Conservation (phyloP, 2,329 filamentous ascomycete species). For the Fusarium subglutinans region DNA sequence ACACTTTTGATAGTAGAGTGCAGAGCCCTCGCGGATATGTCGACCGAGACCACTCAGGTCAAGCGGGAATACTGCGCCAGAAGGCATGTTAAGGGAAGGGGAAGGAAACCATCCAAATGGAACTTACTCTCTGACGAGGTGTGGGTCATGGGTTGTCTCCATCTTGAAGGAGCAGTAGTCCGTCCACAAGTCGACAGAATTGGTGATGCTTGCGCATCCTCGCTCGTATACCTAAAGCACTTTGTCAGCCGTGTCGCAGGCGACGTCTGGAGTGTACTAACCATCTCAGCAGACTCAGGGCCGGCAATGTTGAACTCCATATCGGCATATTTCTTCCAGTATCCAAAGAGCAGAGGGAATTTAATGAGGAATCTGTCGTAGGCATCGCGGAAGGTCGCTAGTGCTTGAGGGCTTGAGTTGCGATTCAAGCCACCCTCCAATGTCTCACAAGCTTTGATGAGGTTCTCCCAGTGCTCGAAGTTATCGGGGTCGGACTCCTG, state of each 20-base stretch:
- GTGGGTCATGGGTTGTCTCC: slow-evolving; percentile 93
- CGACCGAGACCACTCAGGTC: slow-evolving; percentile 54
- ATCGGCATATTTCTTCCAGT: slow-evolving; percentile 99
- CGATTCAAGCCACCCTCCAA: slow-evolving; percentile 94
- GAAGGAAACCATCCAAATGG: slow-evolving; percentile 69
- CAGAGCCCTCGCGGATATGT: slow-evolving; percentile 48
- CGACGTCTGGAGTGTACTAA: slow-evolving; percentile 53
- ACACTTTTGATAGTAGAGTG: slow-evolving; percentile 51
- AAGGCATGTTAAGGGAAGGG: slow-evolving; percentile 71
- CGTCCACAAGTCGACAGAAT: slow-evolving; percentile 95
- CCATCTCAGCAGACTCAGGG: slow-evolving; percentile 97
- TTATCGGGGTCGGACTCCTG: slow-evolving; percentile 81
- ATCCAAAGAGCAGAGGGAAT: slow-evolving; percentile 94
- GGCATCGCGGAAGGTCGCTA: slow-evolving; percentile 84
- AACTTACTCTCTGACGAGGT: slow-evolving; percentile 99
- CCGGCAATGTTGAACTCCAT: slow-evolving; percentile 96
- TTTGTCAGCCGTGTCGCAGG: slow-evolving; percentile 14
- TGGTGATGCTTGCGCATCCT: slow-evolving; percentile 90
- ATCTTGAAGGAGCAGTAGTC: slow-evolving; percentile 98
- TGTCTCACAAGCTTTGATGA: slow-evolving; percentile 82
- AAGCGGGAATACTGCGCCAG: slow-evolving; percentile 55
- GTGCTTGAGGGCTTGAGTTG: slow-evolving; percentile 94
- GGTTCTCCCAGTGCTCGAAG: slow-evolving; percentile 94
- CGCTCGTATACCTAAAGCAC: slow-evolving; percentile 85
- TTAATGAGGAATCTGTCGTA: slow-evolving; percentile 95